Base-by-base conservation (phyloP, 768 basidiomycete genomes). In the Russula virescens region DNA sequence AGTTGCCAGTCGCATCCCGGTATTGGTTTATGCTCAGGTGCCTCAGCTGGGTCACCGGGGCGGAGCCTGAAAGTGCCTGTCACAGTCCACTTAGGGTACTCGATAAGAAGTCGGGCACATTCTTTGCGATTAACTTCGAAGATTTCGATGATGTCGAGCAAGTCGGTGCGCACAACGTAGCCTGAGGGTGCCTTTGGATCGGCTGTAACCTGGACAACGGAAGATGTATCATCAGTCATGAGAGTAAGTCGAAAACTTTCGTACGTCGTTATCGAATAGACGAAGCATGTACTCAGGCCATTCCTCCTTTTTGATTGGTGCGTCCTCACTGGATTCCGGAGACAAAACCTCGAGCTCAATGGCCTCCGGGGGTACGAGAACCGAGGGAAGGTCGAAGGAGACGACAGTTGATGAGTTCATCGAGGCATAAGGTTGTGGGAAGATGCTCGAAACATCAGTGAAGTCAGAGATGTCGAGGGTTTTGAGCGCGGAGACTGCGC, bases 51-150 rank as follows among this genome's bases (percentile, higher is more conserved):
- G 28, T 85, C 84, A 13, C 83, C 85, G 16, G 87, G 84, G 69
- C 81, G 84, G 8, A 87, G 83, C 69, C 88, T 91, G 81, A 98
- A 98, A 0, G 93, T 93, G 5, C 91, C 92, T 3, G 81, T 77
- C 5, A 85, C 71, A 59, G 86, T 83, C 90, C 94, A 97, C 69
- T 86, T 88, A 1, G 91, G 89, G 58, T 89, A 87, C 72, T 93
- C 88, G 49, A 97, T 80, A 7, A 98, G 78, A 9, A 98, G 76
- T 3, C 90, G 80, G 1, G 97, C 95, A 67, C 88, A 90, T 69
- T 99, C 97, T 73, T 96, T 97, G 58, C 97, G 84, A 73, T 99
- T 98, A 54, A 97, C 83, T 73, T 98, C 96, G 69, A 91, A 98
- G 18, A 98, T 88, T 61, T 92, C 84, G 46, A 97, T 74, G 21